Base-by-base conservation (phyloP, 2,329 filamentous ascomycete species). In the Aspergillus puulaauensis region DNA sequence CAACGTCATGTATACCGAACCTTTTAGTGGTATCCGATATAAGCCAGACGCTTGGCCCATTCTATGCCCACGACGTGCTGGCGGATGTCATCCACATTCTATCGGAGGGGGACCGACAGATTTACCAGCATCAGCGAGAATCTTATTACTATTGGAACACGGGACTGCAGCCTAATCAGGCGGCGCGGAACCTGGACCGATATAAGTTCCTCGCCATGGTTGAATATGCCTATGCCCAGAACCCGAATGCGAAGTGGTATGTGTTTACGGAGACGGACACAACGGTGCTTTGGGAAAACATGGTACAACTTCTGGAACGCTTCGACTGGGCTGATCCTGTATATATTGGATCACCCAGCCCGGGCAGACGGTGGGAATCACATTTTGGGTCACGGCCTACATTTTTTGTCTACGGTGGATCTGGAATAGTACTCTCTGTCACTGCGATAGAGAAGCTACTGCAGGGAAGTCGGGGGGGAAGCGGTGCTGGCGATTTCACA, bases 201-300 rank as follows among this genome's bases (percentile, higher is more conserved):
- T 85, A 79, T 75, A 85, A 85, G 67, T 84, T 84, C 60, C 66
- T 85, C 31, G 80, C 82, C 41, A 82, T 83, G 77, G 72, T 85
- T 4, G 79, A 83, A 57, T 70, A 77, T 27, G 79, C 81, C 1
- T 82, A 81, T 70, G 69, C 73, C 27, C 68, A 72, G 54, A 80
- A 79, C 33, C 78, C 78, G 2, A 69, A 76, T n/a, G 78, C 79
- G 46, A 74, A 80, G 37, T 84, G 83, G 77, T 85, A 82, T 62
- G 77, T 85, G 53, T 83, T 84, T 66, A 79, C 82, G 47, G 82
- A 85, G 62, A 80, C 81, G 3, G 82, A 85, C 65, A 85, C 82
- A 49, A 83, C 77, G 60, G 54, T 80, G 14, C 70, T 75, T 14
- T 80, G 77, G 77, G 68, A 74, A 31, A 79, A 77, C 47, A 56